Conservation (phyloP, 257 asterid species). For the Solanum pimpinellifolium region DNA sequence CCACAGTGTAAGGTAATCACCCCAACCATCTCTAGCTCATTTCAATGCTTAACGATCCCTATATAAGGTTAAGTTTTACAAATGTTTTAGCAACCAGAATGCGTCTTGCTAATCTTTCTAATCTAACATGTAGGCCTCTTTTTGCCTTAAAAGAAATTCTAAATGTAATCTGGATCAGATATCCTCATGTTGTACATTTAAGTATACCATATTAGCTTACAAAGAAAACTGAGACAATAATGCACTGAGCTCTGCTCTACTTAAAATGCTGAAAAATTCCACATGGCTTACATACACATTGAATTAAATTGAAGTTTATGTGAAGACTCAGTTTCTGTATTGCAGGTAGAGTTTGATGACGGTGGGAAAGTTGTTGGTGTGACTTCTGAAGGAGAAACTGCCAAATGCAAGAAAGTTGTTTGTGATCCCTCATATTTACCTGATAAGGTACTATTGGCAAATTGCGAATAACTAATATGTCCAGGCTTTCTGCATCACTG, state of each 20-base stretch:
- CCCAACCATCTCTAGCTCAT: background rate
- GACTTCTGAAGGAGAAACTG: conserved; percentile 98
- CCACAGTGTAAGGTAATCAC: conserved; percentile 80
- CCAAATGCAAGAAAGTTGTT: conserved; percentile 94
- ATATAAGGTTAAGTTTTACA: background rate
- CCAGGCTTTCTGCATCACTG: background rate
- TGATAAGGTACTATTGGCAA: conserved; percentile 47
- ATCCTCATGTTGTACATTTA: background rate
- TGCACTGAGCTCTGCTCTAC: background rate
- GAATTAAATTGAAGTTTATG: background rate
- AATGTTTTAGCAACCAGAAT: background rate
- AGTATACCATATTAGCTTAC: background rate
- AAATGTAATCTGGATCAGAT: background rate
- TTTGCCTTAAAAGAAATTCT: background rate
- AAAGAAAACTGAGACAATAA: background rate
- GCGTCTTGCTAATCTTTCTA: background rate
- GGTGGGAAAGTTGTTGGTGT: conserved; percentile 76
- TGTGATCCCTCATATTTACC: conserved; percentile 87
- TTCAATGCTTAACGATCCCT: background rate
- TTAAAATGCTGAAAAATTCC: background rate
- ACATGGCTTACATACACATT: background rate
- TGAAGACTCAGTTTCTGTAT: background rate
- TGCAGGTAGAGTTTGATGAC: conserved; percentile 78
- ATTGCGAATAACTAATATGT: background rate
- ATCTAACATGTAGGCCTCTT: background rate